These are phyloP conservation scores for Coemansia erecta DNA, from an alignment of 192 early-diverging fungal species.

Conservation along the genomic window DNA sequence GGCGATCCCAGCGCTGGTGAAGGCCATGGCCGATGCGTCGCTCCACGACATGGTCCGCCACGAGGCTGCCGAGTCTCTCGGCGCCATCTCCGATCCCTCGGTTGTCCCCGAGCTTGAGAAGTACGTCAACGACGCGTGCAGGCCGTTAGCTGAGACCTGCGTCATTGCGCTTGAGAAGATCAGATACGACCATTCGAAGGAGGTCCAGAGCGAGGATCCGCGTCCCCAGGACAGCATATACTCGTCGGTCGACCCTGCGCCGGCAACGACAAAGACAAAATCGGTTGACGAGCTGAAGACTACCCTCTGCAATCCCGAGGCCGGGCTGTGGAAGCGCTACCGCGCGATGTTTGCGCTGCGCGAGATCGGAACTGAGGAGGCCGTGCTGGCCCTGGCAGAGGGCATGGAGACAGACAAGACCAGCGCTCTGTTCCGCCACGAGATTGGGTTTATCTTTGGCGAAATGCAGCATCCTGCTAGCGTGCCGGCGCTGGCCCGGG, in stretches of 20 bases:
- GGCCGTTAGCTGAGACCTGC: slow-evolving; percentile 84
- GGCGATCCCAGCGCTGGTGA: slow-evolving; percentile 68
- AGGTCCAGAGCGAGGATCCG: slow-evolving; percentile 19
- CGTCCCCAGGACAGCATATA: slow-evolving; percentile 54
- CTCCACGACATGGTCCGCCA: slow-evolving; percentile 96
- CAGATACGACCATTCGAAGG: slow-evolving; percentile 64
- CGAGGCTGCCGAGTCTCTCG: slow-evolving; percentile 96
- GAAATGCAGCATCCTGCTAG: slow-evolving; percentile 92
- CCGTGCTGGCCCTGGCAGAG: slow-evolving; percentile 79
- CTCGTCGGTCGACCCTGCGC: slow-evolving; percentile 89
- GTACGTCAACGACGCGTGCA: slow-evolving; percentile 67
- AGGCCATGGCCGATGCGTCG: slow-evolving; percentile 63
- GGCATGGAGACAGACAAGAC: slow-evolving; percentile 76
- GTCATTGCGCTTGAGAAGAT: slow-evolving; percentile 87
- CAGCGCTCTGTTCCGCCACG: slow-evolving; percentile 86
- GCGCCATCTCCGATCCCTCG: slow-evolving; percentile 77
- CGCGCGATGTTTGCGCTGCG: slow-evolving; percentile 93
- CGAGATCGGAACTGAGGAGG: slow-evolving; percentile 78
- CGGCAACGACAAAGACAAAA: slow-evolving; percentile 62
- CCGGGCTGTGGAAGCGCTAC: slow-evolving; percentile 87
- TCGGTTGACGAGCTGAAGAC: slow-evolving; percentile 64
- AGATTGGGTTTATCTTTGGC: slow-evolving; percentile 95
- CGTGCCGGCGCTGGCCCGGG: slow-evolving; percentile 78
- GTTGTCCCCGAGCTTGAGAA: slow-evolving; percentile 70
- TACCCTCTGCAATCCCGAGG: slow-evolving; percentile 64